A percentile compares a stretch with the other conserved stretches of the same genome.
These are phyloP conservation scores for Termitomyces sp. DNA, from an alignment of 1,284 basidiomycete species.

Conservation along the genomic window DNA sequence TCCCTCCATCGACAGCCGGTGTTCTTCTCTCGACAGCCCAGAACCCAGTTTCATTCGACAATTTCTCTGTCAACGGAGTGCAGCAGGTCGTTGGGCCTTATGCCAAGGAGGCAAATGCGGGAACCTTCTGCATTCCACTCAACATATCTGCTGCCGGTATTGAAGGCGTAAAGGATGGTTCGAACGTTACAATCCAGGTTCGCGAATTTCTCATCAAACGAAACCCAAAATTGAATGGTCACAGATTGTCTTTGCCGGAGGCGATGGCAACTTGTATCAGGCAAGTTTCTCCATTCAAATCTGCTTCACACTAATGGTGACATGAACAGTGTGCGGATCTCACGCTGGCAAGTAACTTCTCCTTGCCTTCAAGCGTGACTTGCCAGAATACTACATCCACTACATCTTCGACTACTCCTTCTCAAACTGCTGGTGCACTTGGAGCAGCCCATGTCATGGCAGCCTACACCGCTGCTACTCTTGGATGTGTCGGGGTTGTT, in stretches of 20 bases:
- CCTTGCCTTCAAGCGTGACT: background rate
- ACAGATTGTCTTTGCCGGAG: background rate
- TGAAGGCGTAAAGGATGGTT: constrained; percentile 40
- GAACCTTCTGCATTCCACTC: constrained; percentile 50
- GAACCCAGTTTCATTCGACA: constrained; percentile 48
- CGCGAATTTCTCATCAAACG: background rate
- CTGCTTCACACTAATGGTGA: background rate
- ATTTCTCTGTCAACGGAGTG: constrained; percentile 43
- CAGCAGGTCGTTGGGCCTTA: constrained; percentile 37
- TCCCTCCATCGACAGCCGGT: constrained; percentile 23
- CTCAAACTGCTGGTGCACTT: background rate
- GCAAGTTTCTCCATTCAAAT: background rate
- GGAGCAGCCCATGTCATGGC: background rate
- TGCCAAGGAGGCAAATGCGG: constrained; percentile 38
- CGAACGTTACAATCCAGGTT: constrained; percentile 39
- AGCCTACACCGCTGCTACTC: background rate
- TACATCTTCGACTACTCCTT: background rate
- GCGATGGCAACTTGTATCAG: constrained; percentile 3
- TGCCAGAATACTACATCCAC: background rate
- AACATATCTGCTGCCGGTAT: constrained; percentile 42
- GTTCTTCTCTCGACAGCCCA: constrained; percentile 38
- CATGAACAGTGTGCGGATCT: constrained; percentile 1
- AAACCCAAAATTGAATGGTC: background rate
- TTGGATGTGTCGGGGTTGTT: background rate
- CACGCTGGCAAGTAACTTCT: constrained; percentile 1